Conservation (phyloP, 2,329 filamentous ascomycete genomes). For the Cryphonectria nitschkei region DNA sequence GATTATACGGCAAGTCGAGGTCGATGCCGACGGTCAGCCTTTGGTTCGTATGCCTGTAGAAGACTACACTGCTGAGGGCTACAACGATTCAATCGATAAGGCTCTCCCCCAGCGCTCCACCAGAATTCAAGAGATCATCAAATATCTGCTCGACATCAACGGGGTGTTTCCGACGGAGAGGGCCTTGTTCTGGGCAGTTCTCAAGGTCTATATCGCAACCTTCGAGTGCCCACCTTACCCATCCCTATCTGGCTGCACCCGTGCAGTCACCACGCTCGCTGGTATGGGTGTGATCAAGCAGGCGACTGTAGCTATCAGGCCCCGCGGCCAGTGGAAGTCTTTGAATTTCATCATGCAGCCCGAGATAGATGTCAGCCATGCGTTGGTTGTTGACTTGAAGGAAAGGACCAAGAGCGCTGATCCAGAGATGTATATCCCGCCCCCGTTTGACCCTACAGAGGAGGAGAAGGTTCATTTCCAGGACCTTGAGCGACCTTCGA, state of each 20-base stretch:
- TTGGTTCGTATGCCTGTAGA: constrained; percentile 30
- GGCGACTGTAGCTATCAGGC: constrained; percentile 23
- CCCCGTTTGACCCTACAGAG: constrained; percentile 41
- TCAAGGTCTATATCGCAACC: constrained; percentile 48
- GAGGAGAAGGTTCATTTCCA: constrained; percentile 41
- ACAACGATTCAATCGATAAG: constrained; percentile 21
- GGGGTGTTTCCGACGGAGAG: constrained; percentile 54
- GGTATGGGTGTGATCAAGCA: constrained; percentile 30
- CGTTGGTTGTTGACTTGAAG: constrained; percentile 48
- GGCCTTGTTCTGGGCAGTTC: constrained; percentile 52
- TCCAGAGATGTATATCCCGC: constrained; percentile 48
- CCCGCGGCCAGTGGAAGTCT: constrained; percentile 25
- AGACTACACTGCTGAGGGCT: constrained; percentile 27
- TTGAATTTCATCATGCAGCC: constrained; percentile 45
- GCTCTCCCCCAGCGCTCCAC: constrained; percentile 31
- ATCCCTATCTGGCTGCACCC: constrained; percentile 14
- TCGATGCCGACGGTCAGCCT: not conserved
- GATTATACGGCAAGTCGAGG: constrained; percentile 5
- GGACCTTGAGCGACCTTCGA: constrained; percentile 33
- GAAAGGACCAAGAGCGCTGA: constrained; percentile 52
- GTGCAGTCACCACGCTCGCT: constrained; percentile 39
- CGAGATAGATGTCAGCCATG: constrained; percentile 46
- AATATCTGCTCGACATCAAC: constrained; percentile 46
- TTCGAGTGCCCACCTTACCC: constrained; percentile 44
- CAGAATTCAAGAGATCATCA: constrained; percentile 45